These are phyloP conservation scores for Withania somnifera DNA, from an alignment of 305 asterid genomes.

Conservation along the genomic window DNA sequence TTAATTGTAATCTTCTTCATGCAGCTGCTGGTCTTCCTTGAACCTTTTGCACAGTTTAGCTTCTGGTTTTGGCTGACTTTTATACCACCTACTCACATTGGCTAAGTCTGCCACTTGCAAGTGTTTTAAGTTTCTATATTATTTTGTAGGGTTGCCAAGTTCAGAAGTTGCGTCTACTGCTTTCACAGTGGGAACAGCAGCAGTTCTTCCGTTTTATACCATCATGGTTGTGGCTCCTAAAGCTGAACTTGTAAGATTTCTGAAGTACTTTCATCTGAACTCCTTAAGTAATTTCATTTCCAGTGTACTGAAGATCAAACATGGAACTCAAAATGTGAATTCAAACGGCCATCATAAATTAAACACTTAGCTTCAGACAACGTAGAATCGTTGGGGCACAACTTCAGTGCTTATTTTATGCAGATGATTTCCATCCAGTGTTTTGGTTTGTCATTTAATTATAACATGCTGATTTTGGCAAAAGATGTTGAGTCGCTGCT, in stretches of 20 bases:
- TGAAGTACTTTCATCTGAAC: not conserved
- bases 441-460: not conserved
- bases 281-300: not conserved
- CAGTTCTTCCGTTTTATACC: slow-evolving; percentile 87
- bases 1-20: not conserved
- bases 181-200: slow-evolving; percentile 67
- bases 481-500: not conserved
- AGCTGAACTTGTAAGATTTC: slow-evolving; percentile 47
- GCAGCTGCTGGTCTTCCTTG: not conserved
- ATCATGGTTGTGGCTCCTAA: slow-evolving; percentile 81
- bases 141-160: slow-evolving; percentile 50
- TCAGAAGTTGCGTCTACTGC: slow-evolving; percentile 62
- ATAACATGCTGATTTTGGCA: not conserved
- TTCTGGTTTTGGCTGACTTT: not conserved
- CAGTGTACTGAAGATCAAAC: not conserved
- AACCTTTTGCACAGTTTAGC: not conserved
- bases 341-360: not conserved
- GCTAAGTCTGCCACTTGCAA: not conserved
- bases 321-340: not conserved
- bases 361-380: not conserved
- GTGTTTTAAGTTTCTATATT: not conserved
- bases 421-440: not conserved
- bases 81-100: not conserved
- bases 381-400: not conserved
- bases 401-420: not conserved